Percentiles rank a stretch among this genome's conserved stretches.
Conservation (phyloP, 2,329 filamentous ascomycete genomes). For the Sporothrix humicola region DNA sequence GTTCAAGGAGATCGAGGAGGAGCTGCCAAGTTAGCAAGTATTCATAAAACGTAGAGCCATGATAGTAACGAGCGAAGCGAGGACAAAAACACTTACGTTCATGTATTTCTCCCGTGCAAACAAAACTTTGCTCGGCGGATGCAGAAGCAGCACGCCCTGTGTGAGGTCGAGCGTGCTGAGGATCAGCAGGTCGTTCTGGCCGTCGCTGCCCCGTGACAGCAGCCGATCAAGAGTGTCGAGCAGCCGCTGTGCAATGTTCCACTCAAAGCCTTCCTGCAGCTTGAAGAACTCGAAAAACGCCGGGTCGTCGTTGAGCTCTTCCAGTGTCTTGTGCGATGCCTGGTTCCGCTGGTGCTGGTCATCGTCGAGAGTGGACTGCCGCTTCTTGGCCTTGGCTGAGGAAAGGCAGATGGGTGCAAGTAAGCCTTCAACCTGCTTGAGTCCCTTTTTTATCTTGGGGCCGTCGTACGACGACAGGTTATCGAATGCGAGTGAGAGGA, state of each 20-base stretch:
- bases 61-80: background rate
- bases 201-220: conserved; percentile 47
- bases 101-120: conserved; percentile 92
- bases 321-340: conserved; percentile 62
- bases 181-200: conserved; percentile 86
- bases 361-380: conserved; percentile 15
- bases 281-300: conserved; percentile 97
- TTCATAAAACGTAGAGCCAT: background rate
- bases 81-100: conserved; percentile 66
- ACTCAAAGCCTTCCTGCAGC: conserved; percentile 95
- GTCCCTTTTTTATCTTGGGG: conserved; percentile 87
- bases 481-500: conserved; percentile 92
- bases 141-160: conserved; percentile 84
- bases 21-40: conserved; percentile 53
- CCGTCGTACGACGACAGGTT: conserved; percentile 93
- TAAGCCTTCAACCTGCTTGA: conserved; percentile 91
- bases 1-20: conserved; percentile 91
- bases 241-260: conserved; percentile 89
- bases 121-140: conserved; percentile 84
- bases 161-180: conserved; percentile 86
- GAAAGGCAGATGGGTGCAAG: conserved; percentile 93
- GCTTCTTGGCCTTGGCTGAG: conserved; percentile 43
- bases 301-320: conserved; percentile 76
- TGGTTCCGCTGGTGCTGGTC: conserved; percentile 45
- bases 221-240: conserved; percentile 58